Percentiles rank a stretch among this genome's conserved stretches.
Evolutionary conservation across 2,329 filamentous ascomycete genomes (phyloP).

Genomic region (Phialophora verrucosa): DNA sequence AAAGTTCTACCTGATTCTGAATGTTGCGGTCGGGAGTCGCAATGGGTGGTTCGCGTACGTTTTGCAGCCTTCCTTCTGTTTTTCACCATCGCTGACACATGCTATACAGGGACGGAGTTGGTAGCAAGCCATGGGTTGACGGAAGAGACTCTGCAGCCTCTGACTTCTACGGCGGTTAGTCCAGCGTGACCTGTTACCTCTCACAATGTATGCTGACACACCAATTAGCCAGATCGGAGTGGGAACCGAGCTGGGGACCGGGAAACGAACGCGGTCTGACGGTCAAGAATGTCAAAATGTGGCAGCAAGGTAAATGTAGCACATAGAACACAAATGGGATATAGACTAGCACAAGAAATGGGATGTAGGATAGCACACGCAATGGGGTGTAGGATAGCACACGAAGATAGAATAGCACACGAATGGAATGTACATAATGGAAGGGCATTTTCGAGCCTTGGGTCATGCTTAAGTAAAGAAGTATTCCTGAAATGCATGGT

Average conservation of each 20-base stretch:
- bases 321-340: conserved; percentile 24
- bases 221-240: conserved; percentile 39
- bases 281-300: conserved; percentile 57
- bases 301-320: conserved; percentile 40
- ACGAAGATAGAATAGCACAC: conserved; percentile 27
- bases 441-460: conserved; percentile 22
- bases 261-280: conserved; percentile 54
- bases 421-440: conserved; percentile 26
- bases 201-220: conserved; percentile 12
- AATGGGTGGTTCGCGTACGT: conserved; percentile 54
- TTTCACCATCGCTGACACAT: conserved; percentile 15
- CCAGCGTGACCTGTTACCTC: conserved; percentile 5
- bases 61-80: conserved; percentile 15
- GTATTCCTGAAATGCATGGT: conserved; percentile 11
- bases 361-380: conserved; percentile 22
- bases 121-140: conserved; percentile 39
- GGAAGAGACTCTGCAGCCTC: conserved; percentile 35
- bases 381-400: conserved; percentile 24
- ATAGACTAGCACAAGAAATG: conserved; percentile 27
- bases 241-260: conserved; percentile 57
- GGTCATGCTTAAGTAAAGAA: conserved; percentile 23
- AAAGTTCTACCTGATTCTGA: conserved; percentile 58
- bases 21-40: conserved; percentile 57
- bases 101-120: conserved; percentile 47
- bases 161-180: conserved; percentile 46